Evolutionary conservation across 371 early-diverging fungal genomes (phyloP).

Genomic region (Zychaea mexicana): DNA sequence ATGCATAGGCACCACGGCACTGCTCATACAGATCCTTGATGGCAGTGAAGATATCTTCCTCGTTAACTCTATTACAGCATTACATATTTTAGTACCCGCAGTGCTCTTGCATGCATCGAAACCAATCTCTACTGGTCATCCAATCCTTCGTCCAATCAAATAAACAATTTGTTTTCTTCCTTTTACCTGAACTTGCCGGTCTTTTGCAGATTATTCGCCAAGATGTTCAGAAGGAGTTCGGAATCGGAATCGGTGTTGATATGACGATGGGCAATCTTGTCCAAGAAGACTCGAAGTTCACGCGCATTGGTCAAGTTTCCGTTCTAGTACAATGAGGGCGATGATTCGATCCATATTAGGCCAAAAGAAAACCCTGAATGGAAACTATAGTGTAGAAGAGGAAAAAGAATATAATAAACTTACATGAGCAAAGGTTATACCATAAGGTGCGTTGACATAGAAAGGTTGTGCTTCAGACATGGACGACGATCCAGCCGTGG

Average conservation of each 20-base stretch:
- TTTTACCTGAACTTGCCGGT: constrained; percentile 88
- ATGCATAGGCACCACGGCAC: constrained; percentile 93
- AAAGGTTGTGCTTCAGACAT: constrained; percentile 97
- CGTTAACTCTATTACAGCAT: constrained; percentile 90
- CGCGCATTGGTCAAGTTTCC: constrained; percentile 95
- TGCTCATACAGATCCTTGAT: constrained; percentile 78
- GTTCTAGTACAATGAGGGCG: constrained; percentile 78
- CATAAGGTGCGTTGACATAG: constrained; percentile 98
- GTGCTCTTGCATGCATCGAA: no score
- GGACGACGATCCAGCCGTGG: constrained; percentile 94
- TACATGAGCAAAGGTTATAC: constrained; percentile 96
- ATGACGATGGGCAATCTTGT: constrained; percentile 94
- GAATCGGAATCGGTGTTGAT: constrained; percentile 99
- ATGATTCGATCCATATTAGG: background rate
- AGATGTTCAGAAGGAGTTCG: constrained; percentile 94
- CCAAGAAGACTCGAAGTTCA: constrained; percentile 85
- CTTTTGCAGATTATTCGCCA: constrained; percentile 90
- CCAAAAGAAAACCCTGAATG: background rate
- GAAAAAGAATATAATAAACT: background rate
- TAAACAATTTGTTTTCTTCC: background rate
- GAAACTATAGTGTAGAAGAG: background rate
- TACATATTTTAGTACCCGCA: no score
- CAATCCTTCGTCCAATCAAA: background rate
- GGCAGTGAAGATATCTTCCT: constrained; percentile 96
- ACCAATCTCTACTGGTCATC: no score